Base-by-base conservation (phyloP, 768 basidiomycete genomes). In the Kwoniella dendrophila region DNA sequence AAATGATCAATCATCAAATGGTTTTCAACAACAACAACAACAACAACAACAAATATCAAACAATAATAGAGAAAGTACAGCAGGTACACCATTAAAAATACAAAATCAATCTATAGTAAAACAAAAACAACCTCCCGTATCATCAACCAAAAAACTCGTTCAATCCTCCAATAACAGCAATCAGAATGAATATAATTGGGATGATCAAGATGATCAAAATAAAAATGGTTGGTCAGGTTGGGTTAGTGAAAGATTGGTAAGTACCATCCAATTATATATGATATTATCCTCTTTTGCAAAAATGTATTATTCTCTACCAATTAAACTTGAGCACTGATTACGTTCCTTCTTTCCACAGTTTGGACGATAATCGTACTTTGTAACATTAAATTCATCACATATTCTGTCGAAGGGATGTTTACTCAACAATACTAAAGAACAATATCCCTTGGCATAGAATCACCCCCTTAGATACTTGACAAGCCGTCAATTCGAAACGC, bases 161-260 rank as follows among this genome's bases (percentile, higher is more conserved):
- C 27, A 55, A 48, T 26, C 34, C 33, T n/a, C 10, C 61, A 7
- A 57, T 27, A 20, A 26, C 20, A 34, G 24, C 26, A 50, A 24
- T 22, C 20, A 34, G 20, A 57, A 68, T 20, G 67, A 64, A 1
- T 68, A 64, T 53, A 48, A 20, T 16, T 68, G 67, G 67, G 67
- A 68, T 33, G 65, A 66, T 36, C 26, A 33, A 5, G 58, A 59
- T 30, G 44, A 61, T n/a, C 52, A 51, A 32, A 10, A 24, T 2
- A 47, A 63, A 11, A 20, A 29, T 29, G 59, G 64, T 16, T 56
- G 56, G 52, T 30, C 32, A 16, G 49, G 50, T 11, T 56, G 56
- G 56, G 52, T 62, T 11, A 41, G 55, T 30, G 60, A 66, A 16
- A 44, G 50, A 49, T 56, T 66, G 32, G 65, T 62, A 26, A 66